Base-by-base conservation (phyloP, 2,329 filamentous ascomycete species). In the Xylaria sp. region DNA sequence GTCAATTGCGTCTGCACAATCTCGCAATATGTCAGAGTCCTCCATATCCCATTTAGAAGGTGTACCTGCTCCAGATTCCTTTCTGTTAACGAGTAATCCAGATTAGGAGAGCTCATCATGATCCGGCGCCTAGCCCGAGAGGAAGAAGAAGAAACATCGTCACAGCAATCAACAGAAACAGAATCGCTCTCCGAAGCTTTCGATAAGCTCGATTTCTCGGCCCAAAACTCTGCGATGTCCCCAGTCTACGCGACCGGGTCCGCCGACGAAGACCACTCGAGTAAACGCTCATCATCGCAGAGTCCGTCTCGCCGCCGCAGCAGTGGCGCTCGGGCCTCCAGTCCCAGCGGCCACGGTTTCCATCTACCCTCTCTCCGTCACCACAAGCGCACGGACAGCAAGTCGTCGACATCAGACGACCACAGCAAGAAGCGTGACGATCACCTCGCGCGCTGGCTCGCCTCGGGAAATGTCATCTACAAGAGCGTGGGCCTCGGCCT, bases 51-150 rank as follows among this genome's bases (percentile, higher is more conserved):
- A 13, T 50, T 15, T 32, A 50, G 25, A 12, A 8, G 44, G 12
- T 3, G 37, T 15, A 1, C 1, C 1, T 18, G 63, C 63, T 28
- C 28, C 25, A n/a, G 28, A 18, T 7, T 54, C 4, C 20, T 18
- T 12, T 25, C 56, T 51, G 56, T 63, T 61, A 52, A 60, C 44
- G 34, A 46, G 54, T 44, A 61, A 20, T 23, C 39, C 57, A 89
- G 87, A 79, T 83, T 98, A 0, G 95, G 94, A 3, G 94, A 98
- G 78, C 83, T 98, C 3, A 87, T 89, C 13, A 89, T 90, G 86
- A 83, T 90, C 37, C 84, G 86, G 4, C 81, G 82, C 48, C 80
- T 85, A 48, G 77, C 77, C 5, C 74, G 80, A 60, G 83, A 85
- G 60, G 83, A 85, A 66, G 78, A 80, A 50, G 75, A 78, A 13